These are phyloP conservation scores for Quercus robur DNA, from an alignment of 306 rosid species.

Conservation along the genomic window DNA sequence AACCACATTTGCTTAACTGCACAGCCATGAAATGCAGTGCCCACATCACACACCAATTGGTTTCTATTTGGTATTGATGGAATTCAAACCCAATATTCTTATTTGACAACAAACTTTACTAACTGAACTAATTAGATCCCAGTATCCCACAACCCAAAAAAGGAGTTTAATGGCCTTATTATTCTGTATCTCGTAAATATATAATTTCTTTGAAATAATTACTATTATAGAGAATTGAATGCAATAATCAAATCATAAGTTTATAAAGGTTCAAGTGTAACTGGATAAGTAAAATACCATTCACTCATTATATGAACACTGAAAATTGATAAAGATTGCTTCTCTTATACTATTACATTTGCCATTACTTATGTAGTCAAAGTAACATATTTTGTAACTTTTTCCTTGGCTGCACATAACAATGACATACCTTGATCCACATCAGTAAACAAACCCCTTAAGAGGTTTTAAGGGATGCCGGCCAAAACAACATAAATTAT, in stretches of 20 bases:
- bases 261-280: constrained; percentile 9
- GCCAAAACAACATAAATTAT: constrained; percentile 2
- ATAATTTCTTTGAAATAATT: not conserved
- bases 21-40: constrained; percentile 13
- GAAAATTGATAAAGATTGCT: constrained; percentile 28
- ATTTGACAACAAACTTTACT: too few relatives aligned
- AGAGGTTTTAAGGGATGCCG: constrained; percentile 6
- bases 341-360: constrained; percentile 17
- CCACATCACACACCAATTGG: too few relatives aligned
- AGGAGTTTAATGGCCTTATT: not conserved
- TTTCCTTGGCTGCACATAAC: constrained; percentile 11
- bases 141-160: not conserved
- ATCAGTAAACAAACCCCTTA: not conserved
- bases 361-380: constrained; percentile 25
- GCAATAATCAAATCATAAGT: not conserved
- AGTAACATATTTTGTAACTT: constrained; percentile 1
- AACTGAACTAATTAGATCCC: too few relatives aligned
- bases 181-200: not conserved
- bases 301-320: constrained; percentile 50
- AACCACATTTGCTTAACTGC: constrained; percentile 2
- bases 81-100: too few relatives aligned
- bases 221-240: not conserved
- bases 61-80: too few relatives aligned
- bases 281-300: constrained; percentile 19
- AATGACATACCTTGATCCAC: constrained; percentile 3